Evolutionary conservation across 2,329 filamentous ascomycete genomes (phyloP).

Genomic region (Claviceps pazoutovae): DNA sequence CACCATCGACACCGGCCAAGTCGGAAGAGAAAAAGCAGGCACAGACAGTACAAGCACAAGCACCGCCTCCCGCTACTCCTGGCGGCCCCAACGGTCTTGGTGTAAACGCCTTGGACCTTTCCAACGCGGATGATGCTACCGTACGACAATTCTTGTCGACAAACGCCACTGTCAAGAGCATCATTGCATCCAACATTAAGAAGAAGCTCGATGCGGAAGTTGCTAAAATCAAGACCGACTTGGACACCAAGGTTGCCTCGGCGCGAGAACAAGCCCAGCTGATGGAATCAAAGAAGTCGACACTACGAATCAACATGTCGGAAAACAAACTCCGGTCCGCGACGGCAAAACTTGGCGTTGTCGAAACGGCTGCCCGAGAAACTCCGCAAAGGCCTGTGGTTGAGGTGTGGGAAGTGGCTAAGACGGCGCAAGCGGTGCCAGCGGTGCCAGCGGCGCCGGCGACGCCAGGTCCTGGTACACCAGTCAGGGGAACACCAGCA

Average conservation of each 20-base stretch:
- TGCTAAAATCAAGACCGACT: conserved; percentile 43
- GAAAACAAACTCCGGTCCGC: conserved; percentile 53
- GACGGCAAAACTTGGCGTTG: conserved; percentile 60
- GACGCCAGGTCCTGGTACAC: conserved; percentile 6
- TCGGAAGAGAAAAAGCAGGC: conserved; percentile 23
- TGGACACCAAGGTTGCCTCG: conserved; percentile 37
- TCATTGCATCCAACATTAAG: conserved; percentile 49
- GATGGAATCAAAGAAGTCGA: conserved; percentile 61
- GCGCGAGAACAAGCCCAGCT: conserved; percentile 52
- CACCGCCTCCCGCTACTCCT: conserved; percentile 9
- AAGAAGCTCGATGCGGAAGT: conserved; percentile 55
- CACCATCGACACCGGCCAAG: conserved; percentile 18
- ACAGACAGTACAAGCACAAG: conserved; percentile 9
- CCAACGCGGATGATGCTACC: conserved; percentile 38
- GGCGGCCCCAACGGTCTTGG: conserved; percentile 22
- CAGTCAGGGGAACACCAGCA: conserved; percentile 6
- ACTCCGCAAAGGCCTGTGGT: conserved; percentile 72
- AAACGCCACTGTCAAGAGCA: conserved; percentile 43
- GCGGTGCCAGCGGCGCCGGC: conserved; percentile 10
- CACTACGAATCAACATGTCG: conserved; percentile 63
- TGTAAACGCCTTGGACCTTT: conserved; percentile 27
- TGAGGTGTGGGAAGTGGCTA: conserved; percentile 77
- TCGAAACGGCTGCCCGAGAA: conserved; percentile 69
- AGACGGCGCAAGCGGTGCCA: conserved; percentile 27
- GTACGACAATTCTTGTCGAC: conserved; percentile 42